Base-by-base conservation (phyloP, 1,284 basidiomycete genomes). In the Cronartium quercuum region DNA sequence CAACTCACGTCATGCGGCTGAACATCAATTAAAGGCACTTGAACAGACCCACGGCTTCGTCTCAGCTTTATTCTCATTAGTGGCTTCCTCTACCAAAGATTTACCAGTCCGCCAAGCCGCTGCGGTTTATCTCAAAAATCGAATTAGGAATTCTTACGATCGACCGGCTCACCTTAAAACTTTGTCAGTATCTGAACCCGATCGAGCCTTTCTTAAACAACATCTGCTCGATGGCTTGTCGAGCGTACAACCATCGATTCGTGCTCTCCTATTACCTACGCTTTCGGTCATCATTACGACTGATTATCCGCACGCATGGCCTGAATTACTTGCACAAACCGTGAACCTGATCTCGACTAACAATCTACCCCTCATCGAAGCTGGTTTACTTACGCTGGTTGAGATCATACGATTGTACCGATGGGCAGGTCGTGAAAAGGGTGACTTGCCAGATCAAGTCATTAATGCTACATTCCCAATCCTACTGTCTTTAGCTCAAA, bases 81-180 rank as follows among this genome's bases (percentile, higher is more conserved):
- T 73, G 34, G 61, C 62, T 34, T 40, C 40, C 12, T 15, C 6
- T 4, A 24, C 62, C 21, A 42, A 55, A 5, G 18, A 44, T 0
- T 51, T 65, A 10, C 15, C 62, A 6, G 21, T 13, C n/a, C 42
- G 69, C 40, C 69, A 73, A 55, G 69, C 69, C 18, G 69, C 69
- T 0, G 69, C 69, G 0, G 63, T 73, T 44, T 73, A 57, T 47
- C 51, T 73, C 35, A 73, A 73, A 51, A 73, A 73, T 62, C 42
- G 44, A 3, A 38, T 64, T n/a, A 51, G 29, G 12, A 2, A 21
- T 6, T 35, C 40, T 35, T 73, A 65, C 21, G 37, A 73, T 57
- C 47, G 6, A 37, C n/a, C 29, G 1, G 24, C n/a, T 15, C 62
- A 38, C 5, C 37, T 42, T n/a, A 38, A 64, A 64, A n/a, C 40